Evolutionary conservation across 345 rosid genomes (phyloP).

Genomic region (Iberis pinnata): DNA sequence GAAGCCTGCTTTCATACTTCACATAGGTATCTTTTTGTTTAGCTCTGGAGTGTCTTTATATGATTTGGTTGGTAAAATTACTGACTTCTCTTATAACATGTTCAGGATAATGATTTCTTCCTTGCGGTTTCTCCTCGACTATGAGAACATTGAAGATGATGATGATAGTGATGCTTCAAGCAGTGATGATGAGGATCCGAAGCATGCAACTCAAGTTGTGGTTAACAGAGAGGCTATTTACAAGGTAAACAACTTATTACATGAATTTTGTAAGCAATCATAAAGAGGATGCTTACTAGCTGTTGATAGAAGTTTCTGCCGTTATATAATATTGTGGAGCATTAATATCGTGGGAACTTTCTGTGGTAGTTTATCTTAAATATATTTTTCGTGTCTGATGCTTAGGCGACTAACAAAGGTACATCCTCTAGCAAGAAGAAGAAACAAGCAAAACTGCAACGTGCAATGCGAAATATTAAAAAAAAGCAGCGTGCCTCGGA

Average conservation of each 20-base stretch:
- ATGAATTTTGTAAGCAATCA: not conserved
- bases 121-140: slow-evolving; percentile 78
- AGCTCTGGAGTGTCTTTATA: slow-evolving; percentile 7
- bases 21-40: slow-evolving; percentile 45
- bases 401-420: slow-evolving; percentile 73
- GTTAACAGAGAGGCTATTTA: slow-evolving; percentile 66
- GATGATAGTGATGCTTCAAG: slow-evolving; percentile 66
- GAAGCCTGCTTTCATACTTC: slow-evolving; percentile 80
- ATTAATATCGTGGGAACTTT: not conserved
- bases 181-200: slow-evolving; percentile 57
- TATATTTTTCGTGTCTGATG: slow-evolving; percentile 11
- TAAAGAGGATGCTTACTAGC: not conserved
- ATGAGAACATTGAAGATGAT: slow-evolving; percentile 68
- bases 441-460: slow-evolving; percentile 90
- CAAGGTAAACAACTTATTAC: slow-evolving; percentile 45
- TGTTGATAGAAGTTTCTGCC: not conserved
- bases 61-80: not conserved
- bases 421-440: slow-evolving; percentile 87
- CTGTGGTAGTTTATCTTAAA: no score
- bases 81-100: slow-evolving; percentile 12
- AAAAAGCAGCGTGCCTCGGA: slow-evolving; percentile 64
- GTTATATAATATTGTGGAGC: not conserved
- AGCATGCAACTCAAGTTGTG: slow-evolving; percentile 37
- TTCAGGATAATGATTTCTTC: slow-evolving; percentile 79
- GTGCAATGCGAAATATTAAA: slow-evolving; percentile 72